Evolutionary conservation across 2,329 filamentous ascomycete genomes (phyloP).

Genomic region (Curvularia hawaiiensis): DNA sequence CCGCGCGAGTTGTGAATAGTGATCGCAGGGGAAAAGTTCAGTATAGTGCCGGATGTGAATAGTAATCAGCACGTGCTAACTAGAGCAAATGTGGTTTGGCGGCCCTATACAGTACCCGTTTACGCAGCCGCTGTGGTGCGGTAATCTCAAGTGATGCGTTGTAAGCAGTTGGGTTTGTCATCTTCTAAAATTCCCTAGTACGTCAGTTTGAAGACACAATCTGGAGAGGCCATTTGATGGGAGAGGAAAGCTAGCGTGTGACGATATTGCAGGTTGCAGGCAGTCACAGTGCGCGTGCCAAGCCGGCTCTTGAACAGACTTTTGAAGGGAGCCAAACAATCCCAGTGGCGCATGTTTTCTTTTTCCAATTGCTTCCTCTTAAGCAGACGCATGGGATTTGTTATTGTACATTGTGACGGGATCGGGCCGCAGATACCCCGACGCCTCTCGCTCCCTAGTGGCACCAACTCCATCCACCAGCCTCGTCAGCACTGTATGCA

Average conservation of each 20-base stretch:
- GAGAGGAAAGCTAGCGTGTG: not conserved
- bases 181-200: not conserved
- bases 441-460: not conserved
- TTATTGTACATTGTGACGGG: not conserved
- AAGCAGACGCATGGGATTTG: not conserved
- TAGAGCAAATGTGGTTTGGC: not conserved
- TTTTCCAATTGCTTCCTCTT: not conserved
- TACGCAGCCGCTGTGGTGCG: not conserved
- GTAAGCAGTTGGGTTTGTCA: not conserved
- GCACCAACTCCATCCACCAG: not conserved
- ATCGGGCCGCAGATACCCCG: slow-evolving; percentile 5
- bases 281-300: not conserved
- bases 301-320: not conserved
- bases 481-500: not conserved
- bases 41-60: not conserved
- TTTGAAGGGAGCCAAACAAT: not conserved
- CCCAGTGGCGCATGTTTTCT: not conserved
- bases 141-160: not conserved
- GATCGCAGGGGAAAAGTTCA: not conserved
- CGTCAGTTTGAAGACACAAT: not conserved
- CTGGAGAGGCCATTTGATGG: not conserved
- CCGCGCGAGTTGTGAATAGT: not conserved
- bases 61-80: not conserved
- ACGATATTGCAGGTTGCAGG: not conserved
- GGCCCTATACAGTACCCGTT: not conserved